Base-by-base conservation (phyloP, 371 early-diverging fungal species). In the Entomophthora muscae region DNA sequence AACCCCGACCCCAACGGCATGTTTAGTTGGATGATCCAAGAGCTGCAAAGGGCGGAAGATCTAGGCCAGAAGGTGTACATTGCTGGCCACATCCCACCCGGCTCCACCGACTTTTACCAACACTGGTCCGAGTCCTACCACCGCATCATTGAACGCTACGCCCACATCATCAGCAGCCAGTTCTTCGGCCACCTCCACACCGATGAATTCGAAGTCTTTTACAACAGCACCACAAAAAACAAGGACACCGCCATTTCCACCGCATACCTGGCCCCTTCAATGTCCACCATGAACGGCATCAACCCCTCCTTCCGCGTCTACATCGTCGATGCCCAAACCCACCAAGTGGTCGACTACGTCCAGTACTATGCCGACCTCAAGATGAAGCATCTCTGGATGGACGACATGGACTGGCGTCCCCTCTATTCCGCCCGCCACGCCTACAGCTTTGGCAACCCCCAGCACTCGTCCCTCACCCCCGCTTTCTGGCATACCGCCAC, bases 141-240 rank as follows among this genome's bases (percentile, higher is more conserved):
- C n/a, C 33, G 51, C 27, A 67, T 67, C n/a, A 22, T 63, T 13
- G 29, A 54, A 10, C 51, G 67, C 13, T 67, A 61, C 31, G 32
- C 58, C 3, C 28, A 65, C 42, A 64, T 53, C 26, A 64, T 67
- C 32, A 53, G 27, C 30, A 60, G 55, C 26, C 67, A 67, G 33
- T 67, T 67, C 58, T 67, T 32, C 22, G 67, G 67, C 22, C 67
- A 67, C 29, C 31, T 54, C 33, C 67, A 67, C 28, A 57, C 42
- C 31, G 66, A 67, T 23, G 66, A 65, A 57, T 67, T 65, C 32
- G 42, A 65, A 26, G 24, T 67, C 2, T 55, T 61, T 30, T 67
- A 67, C 28, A 17, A 2, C 13, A 52, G 23, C 51, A 21, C 7
- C 21, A 29, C n/a, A 2, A 60, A 60, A 42, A 21, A 23, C 3